Conservation (phyloP, 495 filamentous ascomycete species). For the Penicillium egyptiacum region DNA sequence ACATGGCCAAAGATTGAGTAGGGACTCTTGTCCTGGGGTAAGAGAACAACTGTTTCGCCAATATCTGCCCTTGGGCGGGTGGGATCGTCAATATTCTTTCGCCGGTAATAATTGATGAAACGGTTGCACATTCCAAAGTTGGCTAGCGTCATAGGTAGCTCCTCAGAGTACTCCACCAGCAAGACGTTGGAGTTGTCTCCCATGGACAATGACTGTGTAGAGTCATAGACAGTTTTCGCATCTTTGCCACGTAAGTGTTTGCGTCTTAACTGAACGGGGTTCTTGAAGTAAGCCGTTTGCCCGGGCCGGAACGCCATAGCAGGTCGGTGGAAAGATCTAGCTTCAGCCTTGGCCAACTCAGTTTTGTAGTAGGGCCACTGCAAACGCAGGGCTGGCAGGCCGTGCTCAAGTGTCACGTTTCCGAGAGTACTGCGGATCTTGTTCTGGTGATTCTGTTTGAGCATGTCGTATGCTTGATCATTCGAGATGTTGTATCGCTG, state of each 20-base stretch:
- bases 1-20: conserved; percentile 94
- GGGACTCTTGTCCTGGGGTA: conserved; percentile 91
- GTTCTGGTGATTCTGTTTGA: conserved; percentile 95
- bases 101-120: conserved; percentile 93
- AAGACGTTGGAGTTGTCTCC: conserved; percentile 84
- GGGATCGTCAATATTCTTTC: conserved; percentile 76
- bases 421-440: conserved; percentile 90
- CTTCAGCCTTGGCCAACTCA: conserved; percentile 72
- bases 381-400: conserved; percentile 82
- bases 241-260: conserved; percentile 77
- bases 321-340: conserved; percentile 90
- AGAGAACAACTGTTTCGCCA: conserved; percentile 80
- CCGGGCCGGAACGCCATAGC: conserved; percentile 60
- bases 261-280: conserved; percentile 55
- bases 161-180: conserved; percentile 93
- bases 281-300: conserved; percentile 55
- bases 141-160: conserved; percentile 85
- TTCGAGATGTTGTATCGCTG: conserved; percentile 93
- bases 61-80: conserved; percentile 73
- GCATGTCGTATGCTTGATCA: conserved; percentile 88
- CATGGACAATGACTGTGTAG: conserved; percentile 73
- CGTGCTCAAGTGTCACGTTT: conserved; percentile 83
- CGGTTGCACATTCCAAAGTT: conserved; percentile 97
- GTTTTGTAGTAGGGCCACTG: conserved; percentile 94
- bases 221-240: conserved; percentile 69